Conservation (phyloP, 176 grass and related monocot species). For the Bromus sterilis region DNA sequence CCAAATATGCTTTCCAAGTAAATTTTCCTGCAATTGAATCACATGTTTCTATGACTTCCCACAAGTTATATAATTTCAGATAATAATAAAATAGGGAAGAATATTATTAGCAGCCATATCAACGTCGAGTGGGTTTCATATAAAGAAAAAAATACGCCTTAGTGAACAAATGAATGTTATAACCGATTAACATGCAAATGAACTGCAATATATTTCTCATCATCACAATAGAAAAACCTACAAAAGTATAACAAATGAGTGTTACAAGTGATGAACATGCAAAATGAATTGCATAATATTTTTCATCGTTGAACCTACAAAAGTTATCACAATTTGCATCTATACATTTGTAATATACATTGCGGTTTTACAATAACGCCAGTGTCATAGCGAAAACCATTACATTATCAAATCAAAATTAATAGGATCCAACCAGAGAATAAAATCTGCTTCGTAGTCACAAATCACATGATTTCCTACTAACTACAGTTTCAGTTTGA, state of each 20-base stretch:
- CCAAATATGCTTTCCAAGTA: neutral
- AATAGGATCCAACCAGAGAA: conserved; percentile 2
- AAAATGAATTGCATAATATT: neutral
- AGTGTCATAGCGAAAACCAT: neutral
- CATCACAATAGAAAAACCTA: neutral
- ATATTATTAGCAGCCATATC: neutral
- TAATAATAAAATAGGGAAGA: neutral
- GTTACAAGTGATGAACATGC: neutral
- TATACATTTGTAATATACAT: conserved; percentile 48
- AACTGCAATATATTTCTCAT: neutral
- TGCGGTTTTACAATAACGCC: neutral
- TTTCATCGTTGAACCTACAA: neutral
- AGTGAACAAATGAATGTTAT: neutral
- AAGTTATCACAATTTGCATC: neutral
- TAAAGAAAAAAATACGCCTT: neutral
- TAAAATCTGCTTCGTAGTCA: neutral
- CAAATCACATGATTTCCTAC: neutral
- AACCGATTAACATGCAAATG: neutral
- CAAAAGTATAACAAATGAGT: neutral
- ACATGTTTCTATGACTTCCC: neutral
- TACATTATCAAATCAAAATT: conserved; percentile 28
- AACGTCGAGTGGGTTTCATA: neutral
- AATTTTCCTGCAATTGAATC: neutral
- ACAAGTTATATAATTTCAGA: neutral
- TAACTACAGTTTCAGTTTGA: conserved; percentile 59